Percentiles rank a stretch among this genome's conserved stretches.
These are phyloP conservation scores for Phoma sp. DNA, from an alignment of 2,329 filamentous ascomycete genomes.

Conservation along the genomic window DNA sequence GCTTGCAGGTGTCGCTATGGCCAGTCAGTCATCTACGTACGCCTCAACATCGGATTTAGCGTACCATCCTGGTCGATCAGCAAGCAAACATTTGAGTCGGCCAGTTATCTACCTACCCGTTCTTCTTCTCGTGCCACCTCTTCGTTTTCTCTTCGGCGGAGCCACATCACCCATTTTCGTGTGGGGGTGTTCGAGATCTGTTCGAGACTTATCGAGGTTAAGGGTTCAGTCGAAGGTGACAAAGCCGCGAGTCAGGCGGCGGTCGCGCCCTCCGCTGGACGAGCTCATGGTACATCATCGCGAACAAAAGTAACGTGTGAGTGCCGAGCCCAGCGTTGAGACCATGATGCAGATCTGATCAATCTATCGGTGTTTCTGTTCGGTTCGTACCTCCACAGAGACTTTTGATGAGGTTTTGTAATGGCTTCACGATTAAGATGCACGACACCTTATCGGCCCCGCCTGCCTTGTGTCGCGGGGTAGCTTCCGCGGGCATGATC, in stretches of 20 bases:
- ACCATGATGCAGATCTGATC: too few relatives aligned
- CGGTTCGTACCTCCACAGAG: background rate
- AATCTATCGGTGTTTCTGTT: too few relatives aligned
- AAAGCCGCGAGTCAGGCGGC: constrained; percentile 4
- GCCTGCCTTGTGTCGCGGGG: constrained; percentile 7
- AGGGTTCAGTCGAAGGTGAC: background rate
- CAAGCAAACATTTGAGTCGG: background rate
- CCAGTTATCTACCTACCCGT: constrained; percentile 24
- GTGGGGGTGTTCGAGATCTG: background rate
- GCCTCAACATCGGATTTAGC: background rate
- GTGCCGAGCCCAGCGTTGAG: too few relatives aligned
- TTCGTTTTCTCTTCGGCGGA: constrained; percentile 31
- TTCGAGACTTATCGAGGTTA: background rate
- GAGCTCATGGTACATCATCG: background rate
- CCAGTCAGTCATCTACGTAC: constrained; percentile 5
- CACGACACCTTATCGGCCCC: constrained; percentile 13
- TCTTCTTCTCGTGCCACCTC: constrained; percentile 35
- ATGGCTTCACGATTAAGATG: background rate
- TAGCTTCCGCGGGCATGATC: background rate
- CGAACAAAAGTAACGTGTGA: background rate
- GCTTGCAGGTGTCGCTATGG: constrained; percentile 42
- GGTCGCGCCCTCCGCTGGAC: background rate
- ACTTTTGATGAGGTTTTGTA: background rate
- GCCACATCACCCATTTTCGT: constrained; percentile 2
- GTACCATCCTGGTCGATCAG: constrained; percentile 15